These are phyloP conservation scores for Coelastrella sp. DNA, from an alignment of 139 green algal genomes.

Conservation along the genomic window DNA sequence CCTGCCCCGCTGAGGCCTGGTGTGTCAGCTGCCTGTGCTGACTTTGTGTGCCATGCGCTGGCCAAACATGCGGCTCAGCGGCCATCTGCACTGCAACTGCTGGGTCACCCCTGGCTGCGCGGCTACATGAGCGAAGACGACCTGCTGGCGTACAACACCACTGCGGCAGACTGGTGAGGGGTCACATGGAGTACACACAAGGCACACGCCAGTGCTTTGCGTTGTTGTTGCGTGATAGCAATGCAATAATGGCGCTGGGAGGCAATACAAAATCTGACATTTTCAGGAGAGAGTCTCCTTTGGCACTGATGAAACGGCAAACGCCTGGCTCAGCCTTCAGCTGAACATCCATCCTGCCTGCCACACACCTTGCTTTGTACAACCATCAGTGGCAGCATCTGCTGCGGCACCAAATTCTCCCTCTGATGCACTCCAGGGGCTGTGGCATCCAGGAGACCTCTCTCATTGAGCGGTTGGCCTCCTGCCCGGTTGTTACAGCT, in stretches of 20 bases:
- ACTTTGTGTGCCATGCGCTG: constrained; percentile 53
- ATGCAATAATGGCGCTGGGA: too few species aligned
- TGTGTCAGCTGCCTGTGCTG: constrained; percentile 10
- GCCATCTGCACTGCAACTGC: constrained; percentile 52
- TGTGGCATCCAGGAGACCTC: not conserved
- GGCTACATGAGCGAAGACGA: not conserved
- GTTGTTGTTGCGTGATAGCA: too few species aligned
- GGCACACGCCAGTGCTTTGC: too few species aligned
- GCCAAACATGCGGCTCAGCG: constrained; percentile 51
- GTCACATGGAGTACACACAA: not conserved
- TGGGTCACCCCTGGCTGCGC: constrained; percentile 63
- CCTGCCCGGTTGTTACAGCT: not conserved
- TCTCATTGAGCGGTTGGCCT: constrained; percentile 8
- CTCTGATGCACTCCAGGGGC: not conserved
- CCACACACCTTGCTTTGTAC: too few species aligned
- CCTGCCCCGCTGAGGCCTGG: not conserved
- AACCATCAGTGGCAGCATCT: too few species aligned
- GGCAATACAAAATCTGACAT: too few species aligned
- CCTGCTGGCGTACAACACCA: not conserved
- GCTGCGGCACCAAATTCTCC: too few species aligned
- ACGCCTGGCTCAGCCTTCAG: too few species aligned
- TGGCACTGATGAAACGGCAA: too few species aligned
- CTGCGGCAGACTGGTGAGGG: constrained; percentile 15
- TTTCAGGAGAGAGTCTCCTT: too few species aligned
- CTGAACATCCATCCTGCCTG: too few species aligned